These are phyloP conservation scores for Colletotrichum sublineola DNA, from an alignment of 2,329 filamentous ascomycete species.

Conservation along the genomic window DNA sequence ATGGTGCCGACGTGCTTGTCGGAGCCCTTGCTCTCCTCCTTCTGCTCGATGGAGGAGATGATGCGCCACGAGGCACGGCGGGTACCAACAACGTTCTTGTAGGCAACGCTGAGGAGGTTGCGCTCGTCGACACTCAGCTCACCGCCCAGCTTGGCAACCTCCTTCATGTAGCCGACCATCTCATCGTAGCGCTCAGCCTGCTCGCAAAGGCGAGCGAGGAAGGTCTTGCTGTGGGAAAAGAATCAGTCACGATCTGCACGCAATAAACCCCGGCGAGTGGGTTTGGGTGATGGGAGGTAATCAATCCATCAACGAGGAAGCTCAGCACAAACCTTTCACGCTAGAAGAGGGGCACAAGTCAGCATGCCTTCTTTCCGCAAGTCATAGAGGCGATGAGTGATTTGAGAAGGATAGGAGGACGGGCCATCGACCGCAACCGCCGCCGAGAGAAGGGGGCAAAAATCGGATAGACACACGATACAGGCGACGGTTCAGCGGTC, in stretches of 20 bases:
- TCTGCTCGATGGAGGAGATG: conserved; percentile 99
- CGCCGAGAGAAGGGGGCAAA: background rate
- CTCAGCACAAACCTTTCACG: conserved; percentile 73
- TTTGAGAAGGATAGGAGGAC: conserved; percentile 23
- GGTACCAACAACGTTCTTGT: conserved; percentile 99
- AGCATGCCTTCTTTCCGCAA: conserved; percentile 47
- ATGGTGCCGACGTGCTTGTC: conserved; percentile 95
- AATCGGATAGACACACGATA: background rate
- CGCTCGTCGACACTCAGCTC: conserved; percentile 96
- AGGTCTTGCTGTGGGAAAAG: conserved; percentile 84
- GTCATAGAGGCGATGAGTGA: conserved; percentile 19
- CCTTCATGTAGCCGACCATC: conserved; percentile 99
- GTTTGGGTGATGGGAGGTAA: conserved; percentile 24
- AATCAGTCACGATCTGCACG: conserved; percentile 35
- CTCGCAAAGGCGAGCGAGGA: conserved; percentile 99
- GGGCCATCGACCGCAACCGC: background rate
- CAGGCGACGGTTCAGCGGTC: conserved; percentile 6
- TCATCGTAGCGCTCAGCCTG: conserved; percentile 99
- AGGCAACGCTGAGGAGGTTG: conserved; percentile 97
- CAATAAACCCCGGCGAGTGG: conserved; percentile 30
- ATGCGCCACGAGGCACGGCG: conserved; percentile 99
- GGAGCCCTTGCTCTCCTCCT: conserved; percentile 98
- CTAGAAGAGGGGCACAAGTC: conserved; percentile 59
- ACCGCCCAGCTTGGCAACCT: conserved; percentile 89
- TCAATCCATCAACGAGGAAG: conserved; percentile 29